These are phyloP conservation scores for Clavispora asparagi DNA, from an alignment of 805 yeast genomes.

Conservation along the genomic window DNA sequence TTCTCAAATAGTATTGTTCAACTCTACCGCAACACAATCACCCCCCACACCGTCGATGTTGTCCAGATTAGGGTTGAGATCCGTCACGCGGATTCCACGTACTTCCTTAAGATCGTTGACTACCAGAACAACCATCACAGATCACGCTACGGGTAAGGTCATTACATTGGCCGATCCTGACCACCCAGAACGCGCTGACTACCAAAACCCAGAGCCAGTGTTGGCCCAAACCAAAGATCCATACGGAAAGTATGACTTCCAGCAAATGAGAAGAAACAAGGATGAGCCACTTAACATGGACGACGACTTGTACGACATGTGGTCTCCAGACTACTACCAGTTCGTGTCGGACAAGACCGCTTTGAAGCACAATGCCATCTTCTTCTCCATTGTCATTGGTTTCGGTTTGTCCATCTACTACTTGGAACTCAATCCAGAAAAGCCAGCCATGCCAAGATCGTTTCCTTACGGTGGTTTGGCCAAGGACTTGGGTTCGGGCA, in stretches of 20 bases:
- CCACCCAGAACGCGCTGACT: constrained; percentile 47
- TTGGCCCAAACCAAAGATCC: constrained; percentile 68
- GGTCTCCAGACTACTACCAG: constrained; percentile 79
- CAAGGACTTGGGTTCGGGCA: constrained; percentile 62
- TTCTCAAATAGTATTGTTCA: background rate
- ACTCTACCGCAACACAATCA: constrained; percentile 1
- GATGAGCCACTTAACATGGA: constrained; percentile 67
- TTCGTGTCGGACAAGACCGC: constrained; percentile 59
- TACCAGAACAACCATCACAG: constrained; percentile 34
- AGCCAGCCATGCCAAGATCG: constrained; percentile 71
- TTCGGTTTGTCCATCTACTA: constrained; percentile 41
- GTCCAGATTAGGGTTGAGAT: constrained; percentile 23
- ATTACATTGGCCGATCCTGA: constrained; percentile 38
- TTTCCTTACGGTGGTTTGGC: constrained; percentile 76
- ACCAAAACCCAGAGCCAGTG: constrained; percentile 55
- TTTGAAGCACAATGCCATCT: constrained; percentile 48
- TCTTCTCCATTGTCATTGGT: constrained; percentile 35
- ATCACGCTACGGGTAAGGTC: constrained; percentile 34
- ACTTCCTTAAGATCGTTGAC: constrained; percentile 18
- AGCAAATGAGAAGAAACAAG: constrained; percentile 73
- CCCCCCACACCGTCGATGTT: constrained; percentile 15
- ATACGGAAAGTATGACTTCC: constrained; percentile 70
- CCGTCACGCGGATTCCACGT: constrained; percentile 6
- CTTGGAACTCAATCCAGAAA: constrained; percentile 53
- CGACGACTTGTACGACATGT: constrained; percentile 71